A percentile compares a stretch with the other conserved stretches of the same genome.
phyloP scores from a whole-genome alignment of 768 basidiomycete genomes.

The Trametes punicea region DNA sequence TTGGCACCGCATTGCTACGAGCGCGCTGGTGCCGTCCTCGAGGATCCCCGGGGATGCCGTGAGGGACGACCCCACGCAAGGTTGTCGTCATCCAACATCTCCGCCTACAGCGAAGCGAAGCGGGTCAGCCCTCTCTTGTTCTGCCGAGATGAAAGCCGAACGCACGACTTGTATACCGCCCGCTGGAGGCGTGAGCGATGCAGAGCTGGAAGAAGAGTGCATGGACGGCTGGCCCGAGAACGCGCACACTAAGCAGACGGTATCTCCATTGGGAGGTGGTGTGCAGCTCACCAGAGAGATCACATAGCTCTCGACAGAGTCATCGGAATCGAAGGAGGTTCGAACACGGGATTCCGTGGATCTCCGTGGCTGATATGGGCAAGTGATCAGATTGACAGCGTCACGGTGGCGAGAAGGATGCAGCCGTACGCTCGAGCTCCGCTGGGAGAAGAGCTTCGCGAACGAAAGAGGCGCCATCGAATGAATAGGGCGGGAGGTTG shows the following conservation, averaged over 20 bases:
- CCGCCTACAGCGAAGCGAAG: slow-evolving; percentile 4
- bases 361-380: neutral
- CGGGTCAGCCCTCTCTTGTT: too few species aligned
- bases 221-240: neutral
- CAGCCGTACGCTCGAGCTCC: slow-evolving; percentile 13
- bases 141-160: too few species aligned
- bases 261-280: too few species aligned
- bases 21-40: too few species aligned
- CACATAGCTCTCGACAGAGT: slow-evolving; percentile 7
- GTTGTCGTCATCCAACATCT: slow-evolving; percentile 26
- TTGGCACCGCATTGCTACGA: too few species aligned
- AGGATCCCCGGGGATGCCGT: too few species aligned
- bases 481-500: neutral
- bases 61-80: slow-evolving; percentile 20
- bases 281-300: slow-evolving; percentile 12
- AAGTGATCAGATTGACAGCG: neutral
- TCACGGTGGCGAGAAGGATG: neutral
- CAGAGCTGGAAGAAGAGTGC: neutral
- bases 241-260: too few species aligned
- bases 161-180: neutral
- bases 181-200: neutral
- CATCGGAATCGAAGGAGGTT: slow-evolving; percentile 5
- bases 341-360: slow-evolving; percentile 1
- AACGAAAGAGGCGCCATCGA: slow-evolving; percentile 14
- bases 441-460: slow-evolving; percentile 13